phyloP scores from a whole-genome alignment of 139 green algal species.

The Tetraselmis chui region DNA sequence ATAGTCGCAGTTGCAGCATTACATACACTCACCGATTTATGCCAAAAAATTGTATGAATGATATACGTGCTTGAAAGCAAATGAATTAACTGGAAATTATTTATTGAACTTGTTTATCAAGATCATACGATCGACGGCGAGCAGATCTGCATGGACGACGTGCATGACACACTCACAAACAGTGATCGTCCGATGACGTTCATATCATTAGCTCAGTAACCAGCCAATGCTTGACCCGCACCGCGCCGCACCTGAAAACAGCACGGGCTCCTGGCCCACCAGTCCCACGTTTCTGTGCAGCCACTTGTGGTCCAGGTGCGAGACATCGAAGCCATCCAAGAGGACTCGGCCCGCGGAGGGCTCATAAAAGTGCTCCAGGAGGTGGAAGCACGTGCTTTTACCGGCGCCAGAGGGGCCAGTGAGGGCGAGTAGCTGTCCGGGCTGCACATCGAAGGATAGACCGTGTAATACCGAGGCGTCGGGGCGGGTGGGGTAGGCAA shows the following conservation, averaged over 20 bases:
- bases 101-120: too few relatives aligned
- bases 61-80: too few relatives aligned
- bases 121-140: too few relatives aligned
- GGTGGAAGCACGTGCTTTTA: constrained; percentile 30
- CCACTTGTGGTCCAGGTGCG: constrained; percentile 21
- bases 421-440: constrained; percentile 24
- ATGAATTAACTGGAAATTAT: too few relatives aligned
- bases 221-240: neutral
- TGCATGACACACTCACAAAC: too few relatives aligned
- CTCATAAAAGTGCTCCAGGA: constrained; percentile 56
- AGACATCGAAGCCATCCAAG: constrained; percentile 15
- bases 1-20: too few relatives aligned
- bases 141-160: too few relatives aligned
- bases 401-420: constrained; percentile 24
- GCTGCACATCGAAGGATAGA: constrained; percentile 16
- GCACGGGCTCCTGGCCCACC: constrained; percentile 22
- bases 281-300: constrained; percentile 30
- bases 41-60: too few relatives aligned
- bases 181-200: too few relatives aligned
- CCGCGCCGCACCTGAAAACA: constrained; percentile 19
- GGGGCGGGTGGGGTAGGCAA: constrained; percentile 48
- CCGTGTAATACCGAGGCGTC: constrained; percentile 19
- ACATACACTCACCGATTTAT: too few relatives aligned
- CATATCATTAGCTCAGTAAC: too few relatives aligned
- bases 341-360: constrained; percentile 12